These are phyloP conservation scores for Globisporangium cylindrosporum DNA, from an alignment of 352 stramenopile genomes.

Conservation along the genomic window DNA sequence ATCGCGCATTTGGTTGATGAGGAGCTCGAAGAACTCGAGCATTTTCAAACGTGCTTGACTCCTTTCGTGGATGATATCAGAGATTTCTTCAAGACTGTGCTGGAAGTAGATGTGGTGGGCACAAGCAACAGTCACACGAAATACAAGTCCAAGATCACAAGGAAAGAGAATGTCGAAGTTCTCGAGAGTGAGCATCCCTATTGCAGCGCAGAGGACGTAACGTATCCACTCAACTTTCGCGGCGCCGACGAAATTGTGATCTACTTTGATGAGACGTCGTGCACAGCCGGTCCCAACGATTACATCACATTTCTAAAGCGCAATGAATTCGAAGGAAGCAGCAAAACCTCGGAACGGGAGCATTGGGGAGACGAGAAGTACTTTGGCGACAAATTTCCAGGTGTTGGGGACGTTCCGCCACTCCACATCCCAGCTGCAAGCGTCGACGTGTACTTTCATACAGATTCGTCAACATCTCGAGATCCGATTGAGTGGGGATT, in stretches of 20 bases:
- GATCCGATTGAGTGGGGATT: slow-evolving; percentile 72
- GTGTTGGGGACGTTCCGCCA: slow-evolving; percentile 45
- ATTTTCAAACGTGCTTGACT: slow-evolving; percentile 37
- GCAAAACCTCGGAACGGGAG: slow-evolving; percentile 15
- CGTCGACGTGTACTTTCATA: slow-evolving; percentile 76
- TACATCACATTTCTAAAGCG: slow-evolving; percentile 79
- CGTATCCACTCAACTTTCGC: slow-evolving; percentile 60
- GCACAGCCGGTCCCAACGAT: slow-evolving; percentile 68
- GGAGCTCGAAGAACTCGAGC: slow-evolving; percentile 30
- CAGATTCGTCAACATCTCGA: slow-evolving; percentile 35
- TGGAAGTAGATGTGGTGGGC: slow-evolving; percentile 20
- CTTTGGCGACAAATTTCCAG: slow-evolving; percentile 67
- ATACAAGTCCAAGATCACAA: slow-evolving; percentile 46
- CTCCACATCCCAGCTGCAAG: slow-evolving; percentile 59
- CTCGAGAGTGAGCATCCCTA: slow-evolving; percentile 81
- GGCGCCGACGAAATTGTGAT: slow-evolving; percentile 72
- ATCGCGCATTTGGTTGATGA: slow-evolving; percentile 44
- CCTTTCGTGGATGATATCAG: slow-evolving; percentile 29
- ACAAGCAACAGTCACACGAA: not conserved
- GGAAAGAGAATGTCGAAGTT: slow-evolving; percentile 74
- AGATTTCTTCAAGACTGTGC: slow-evolving; percentile 25
- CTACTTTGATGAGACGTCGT: slow-evolving; percentile 75
- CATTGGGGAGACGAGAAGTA: slow-evolving; percentile 80
- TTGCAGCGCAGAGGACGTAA: slow-evolving; percentile 50
- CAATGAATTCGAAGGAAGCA: slow-evolving; percentile 19